Evolutionary conservation across 2,329 filamentous ascomycete species (phyloP), one percentile per base, ranked within the genome.

Genomic region (Verticillium klebahnii): DNA sequence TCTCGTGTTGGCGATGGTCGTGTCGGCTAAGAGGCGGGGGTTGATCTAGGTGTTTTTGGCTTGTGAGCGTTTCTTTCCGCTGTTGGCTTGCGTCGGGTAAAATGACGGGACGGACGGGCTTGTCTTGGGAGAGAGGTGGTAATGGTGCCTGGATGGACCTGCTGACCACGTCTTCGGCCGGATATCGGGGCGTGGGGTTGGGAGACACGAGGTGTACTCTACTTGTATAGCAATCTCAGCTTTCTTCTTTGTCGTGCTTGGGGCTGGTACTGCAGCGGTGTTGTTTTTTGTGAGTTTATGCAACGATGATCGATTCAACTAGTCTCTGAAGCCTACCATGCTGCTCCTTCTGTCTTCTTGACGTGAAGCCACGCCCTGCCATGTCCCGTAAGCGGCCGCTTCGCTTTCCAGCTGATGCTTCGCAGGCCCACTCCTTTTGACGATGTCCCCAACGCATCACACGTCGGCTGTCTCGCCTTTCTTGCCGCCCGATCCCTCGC

Each of bases 1-100:
- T 25, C 57, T 81, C 61, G 75, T 81, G 25, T 63, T 81, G 62
- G 69, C 76, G 61, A 71, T 73, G 36, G 65, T 72, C 50, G 66
- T 76, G 62, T 68, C 73, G 66, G 70, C 73, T 63, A 75, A 72
- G 71, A 73, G 54, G n/a, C 58, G 58, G 29, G 70, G 67, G 69
- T 67, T 59, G 66, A 63, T 62, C 60, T 76, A 71, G 75, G 70
- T 50, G 45, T 50, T 9, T 23, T 50, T 50, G 45, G 45, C 67
- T 69, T 69, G 66, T 71, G 65, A 69, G 67, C 67, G 60, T 56
- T 57, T 60, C 19, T 56, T 57, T 60, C 19, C n/a, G n/a, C 9
- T n/a, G 19, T 19, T 50, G 19, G 45, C n/a, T 25, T 25, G 45
- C 17, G 19, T 23, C n/a, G 19, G 4, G 23, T 11, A 19, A 50